phyloP scores from a whole-genome alignment of 2,329 filamentous ascomycete genomes.

The Trichoderma sp. region DNA sequence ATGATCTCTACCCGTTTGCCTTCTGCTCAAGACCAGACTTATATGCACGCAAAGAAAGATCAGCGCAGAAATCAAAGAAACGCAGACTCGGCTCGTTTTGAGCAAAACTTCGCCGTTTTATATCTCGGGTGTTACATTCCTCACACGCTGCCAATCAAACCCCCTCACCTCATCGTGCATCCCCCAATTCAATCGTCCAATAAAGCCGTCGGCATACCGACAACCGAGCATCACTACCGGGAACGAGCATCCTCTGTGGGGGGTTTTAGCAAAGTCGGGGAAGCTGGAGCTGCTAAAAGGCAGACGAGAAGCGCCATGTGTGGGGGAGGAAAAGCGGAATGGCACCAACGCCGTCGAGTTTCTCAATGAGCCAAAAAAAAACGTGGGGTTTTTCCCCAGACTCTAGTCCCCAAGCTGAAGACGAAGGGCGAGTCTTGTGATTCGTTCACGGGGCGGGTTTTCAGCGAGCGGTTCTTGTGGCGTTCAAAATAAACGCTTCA shows the following conservation, averaged over 20 bases:
- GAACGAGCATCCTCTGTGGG: conserved; percentile 10
- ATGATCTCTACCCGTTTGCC: background rate
- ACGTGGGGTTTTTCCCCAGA: conserved; percentile 23
- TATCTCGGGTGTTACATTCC: conserved; percentile 5
- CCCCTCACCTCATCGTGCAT: conserved; percentile 22
- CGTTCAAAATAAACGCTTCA: conserved; percentile 6
- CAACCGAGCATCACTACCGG: conserved; percentile 18
- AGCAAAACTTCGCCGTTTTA: background rate
- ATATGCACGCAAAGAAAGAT: background rate
- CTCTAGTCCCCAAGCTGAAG: background rate
- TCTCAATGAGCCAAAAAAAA: background rate
- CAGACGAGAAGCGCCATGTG: conserved; percentile 6
- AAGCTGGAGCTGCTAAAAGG: background rate
- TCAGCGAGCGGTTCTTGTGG: background rate
- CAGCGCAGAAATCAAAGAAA: background rate
- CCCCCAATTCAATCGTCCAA: background rate
- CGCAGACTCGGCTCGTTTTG: background rate
- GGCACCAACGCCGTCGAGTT: background rate
- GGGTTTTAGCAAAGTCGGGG: background rate
- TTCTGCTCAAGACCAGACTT: background rate
- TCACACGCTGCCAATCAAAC: background rate
- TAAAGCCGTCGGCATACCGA: conserved; percentile 4
- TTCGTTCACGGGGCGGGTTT: background rate
- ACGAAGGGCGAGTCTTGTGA: background rate
- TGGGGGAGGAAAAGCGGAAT: background rate